Conservation (phyloP, 2,329 filamentous ascomycete genomes). For the Alternaria brassicicola region DNA sequence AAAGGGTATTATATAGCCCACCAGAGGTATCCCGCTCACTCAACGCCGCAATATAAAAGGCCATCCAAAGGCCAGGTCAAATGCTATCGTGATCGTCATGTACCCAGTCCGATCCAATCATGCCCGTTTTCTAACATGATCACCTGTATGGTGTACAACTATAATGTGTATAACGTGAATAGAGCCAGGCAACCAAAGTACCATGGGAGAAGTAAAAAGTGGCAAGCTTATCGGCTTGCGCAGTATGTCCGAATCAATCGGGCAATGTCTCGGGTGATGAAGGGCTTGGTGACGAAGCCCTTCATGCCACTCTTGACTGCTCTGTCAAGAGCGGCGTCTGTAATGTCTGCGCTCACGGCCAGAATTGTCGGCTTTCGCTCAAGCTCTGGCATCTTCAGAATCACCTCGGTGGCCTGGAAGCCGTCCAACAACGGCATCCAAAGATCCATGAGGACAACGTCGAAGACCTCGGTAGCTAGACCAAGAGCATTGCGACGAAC, state of each 20-base stretch:
- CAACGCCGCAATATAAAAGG: conserved; percentile 17
- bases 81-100: conserved; percentile 29
- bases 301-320: conserved; percentile 69
- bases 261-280: conserved; percentile 67
- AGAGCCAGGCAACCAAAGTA: conserved; percentile 12
- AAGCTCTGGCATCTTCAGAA: conserved; percentile 57
- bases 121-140: not conserved
- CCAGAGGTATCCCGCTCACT: conserved; percentile 7
- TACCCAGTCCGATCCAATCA: conserved; percentile 14
- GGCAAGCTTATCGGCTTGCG: conserved; percentile 17
- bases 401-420: conserved; percentile 69
- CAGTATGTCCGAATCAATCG: conserved; percentile 62
- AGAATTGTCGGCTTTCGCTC: conserved; percentile 55
- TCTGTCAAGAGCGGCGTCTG: conserved; percentile 65
- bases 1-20: conserved; percentile 19
- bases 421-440: conserved; percentile 80
- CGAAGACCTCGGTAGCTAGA: conserved; percentile 52
- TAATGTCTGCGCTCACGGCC: conserved; percentile 71
- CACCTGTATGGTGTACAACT: conserved; percentile 10
- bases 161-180: conserved; percentile 18
- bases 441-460: conserved; percentile 74
- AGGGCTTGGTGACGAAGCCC: conserved; percentile 72
- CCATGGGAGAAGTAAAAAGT: conserved; percentile 3
- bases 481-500: conserved; percentile 54
- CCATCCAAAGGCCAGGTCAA: conserved; percentile 6